These are phyloP conservation scores for Inosperma sp. DNA, from an alignment of 768 basidiomycete species.

Conservation along the genomic window DNA sequence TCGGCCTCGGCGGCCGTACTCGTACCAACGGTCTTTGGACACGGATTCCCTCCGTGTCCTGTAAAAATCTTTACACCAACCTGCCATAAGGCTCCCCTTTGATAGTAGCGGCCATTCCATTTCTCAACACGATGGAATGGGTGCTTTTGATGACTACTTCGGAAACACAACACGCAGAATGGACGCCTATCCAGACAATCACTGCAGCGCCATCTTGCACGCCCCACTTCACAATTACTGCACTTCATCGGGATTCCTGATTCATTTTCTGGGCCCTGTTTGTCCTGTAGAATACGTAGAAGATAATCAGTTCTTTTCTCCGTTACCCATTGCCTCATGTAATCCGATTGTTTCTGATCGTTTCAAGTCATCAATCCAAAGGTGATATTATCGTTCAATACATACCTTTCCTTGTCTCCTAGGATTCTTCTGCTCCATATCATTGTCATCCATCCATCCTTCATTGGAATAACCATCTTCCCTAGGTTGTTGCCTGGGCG, in stretches of 20 bases:
- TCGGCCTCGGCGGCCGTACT: neutral
- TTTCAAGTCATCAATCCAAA: too few relatives aligned
- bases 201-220: neutral
- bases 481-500: too few relatives aligned
- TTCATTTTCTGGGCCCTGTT: too few relatives aligned
- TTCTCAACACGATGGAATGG: conserved; percentile 19
- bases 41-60: conserved; percentile 18
- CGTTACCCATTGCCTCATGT: neutral
- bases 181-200: neutral
- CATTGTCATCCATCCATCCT: too few relatives aligned
- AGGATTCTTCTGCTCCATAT: too few relatives aligned
- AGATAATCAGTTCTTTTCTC: neutral
- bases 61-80: conserved; percentile 17
- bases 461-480: too few relatives aligned
- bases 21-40: conserved; percentile 1
- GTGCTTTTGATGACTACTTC: neutral
- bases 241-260: too few relatives aligned
- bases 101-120: conserved; percentile 21
- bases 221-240: neutral
- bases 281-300: too few relatives aligned
- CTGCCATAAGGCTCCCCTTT: conserved; percentile 13
- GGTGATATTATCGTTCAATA: too few relatives aligned
- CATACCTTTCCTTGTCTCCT: too few relatives aligned
- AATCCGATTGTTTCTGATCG: neutral
- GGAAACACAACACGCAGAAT: conserved; percentile 3